A percentile compares a stretch with the other conserved stretches of the same genome.
phyloP scores from a whole-genome alignment of 441 rosid species.

The Eugenia klotzschiana region DNA sequence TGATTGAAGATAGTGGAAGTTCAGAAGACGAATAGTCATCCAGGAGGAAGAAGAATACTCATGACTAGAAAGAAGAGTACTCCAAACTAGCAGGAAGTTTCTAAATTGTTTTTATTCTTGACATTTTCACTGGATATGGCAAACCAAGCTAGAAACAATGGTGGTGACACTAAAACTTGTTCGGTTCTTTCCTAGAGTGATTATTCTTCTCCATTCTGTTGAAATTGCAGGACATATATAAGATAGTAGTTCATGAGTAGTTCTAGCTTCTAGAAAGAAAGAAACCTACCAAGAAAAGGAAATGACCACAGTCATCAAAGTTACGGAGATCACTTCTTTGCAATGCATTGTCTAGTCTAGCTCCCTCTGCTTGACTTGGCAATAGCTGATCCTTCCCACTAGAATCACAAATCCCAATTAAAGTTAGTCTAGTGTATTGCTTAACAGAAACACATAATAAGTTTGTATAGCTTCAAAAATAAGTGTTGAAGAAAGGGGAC shows the following conservation, averaged over 20 bases:
- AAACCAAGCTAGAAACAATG: neutral
- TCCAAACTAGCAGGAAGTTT: neutral
- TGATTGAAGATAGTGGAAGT: too few species aligned
- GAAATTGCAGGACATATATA: neutral
- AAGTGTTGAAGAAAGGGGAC: neutral
- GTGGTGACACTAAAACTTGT: too few species aligned
- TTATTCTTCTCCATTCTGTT: neutral
- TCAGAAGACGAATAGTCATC: too few species aligned
- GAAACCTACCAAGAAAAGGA: conserved; percentile 59
- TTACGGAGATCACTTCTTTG: conserved; percentile 40
- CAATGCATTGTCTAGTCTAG: conserved; percentile 31
- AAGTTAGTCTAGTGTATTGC: neutral
- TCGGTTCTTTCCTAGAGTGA: neutral
- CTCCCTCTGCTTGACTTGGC: conserved; percentile 56
- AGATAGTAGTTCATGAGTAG: neutral
- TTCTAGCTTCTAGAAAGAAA: neutral
- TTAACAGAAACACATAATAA: neutral
- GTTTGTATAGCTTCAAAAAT: neutral
- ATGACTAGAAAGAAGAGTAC: too few species aligned
- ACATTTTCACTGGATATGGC: too few species aligned
- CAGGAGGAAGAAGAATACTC: too few species aligned
- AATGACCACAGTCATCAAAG: conserved; percentile 50
- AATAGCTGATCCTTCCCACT: conserved; percentile 72
- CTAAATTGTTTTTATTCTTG: neutral
- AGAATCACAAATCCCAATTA: neutral